Evolutionary conservation across 202 grass and related monocot genomes (phyloP).

Genomic region (Carex sylvatica): DNA sequence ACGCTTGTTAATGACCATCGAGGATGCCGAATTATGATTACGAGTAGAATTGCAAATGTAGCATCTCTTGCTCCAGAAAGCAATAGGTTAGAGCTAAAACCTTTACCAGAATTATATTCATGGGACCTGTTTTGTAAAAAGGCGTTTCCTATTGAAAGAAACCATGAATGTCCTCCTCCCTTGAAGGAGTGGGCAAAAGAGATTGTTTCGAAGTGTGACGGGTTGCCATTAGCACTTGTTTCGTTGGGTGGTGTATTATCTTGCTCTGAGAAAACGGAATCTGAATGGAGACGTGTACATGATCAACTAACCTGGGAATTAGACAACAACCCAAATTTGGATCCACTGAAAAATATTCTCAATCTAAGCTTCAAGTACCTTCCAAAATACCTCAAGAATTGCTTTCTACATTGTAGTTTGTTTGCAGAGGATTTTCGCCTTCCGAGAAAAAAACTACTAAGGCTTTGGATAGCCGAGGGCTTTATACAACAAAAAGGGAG

Average conservation of each 20-base stretch:
- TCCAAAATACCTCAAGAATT: conserved; percentile 24
- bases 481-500: conserved; percentile 1
- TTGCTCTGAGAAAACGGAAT: neutral
- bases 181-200: conserved; percentile 4
- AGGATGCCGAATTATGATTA: conserved; percentile 45
- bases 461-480: conserved; percentile 34
- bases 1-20: conserved; percentile 12
- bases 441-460: conserved; percentile 31
- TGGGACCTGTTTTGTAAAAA: too few species aligned
- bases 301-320: conserved; percentile 37
- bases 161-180: neutral
- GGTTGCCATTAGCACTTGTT: conserved; percentile 49
- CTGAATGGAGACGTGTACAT: conserved; percentile 31
- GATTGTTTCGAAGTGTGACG: conserved; percentile 40
- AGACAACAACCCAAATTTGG: conserved; percentile 23
- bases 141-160: too few species aligned
- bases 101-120: neutral
- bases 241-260: conserved; percentile 36
- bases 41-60: conserved; percentile 30
- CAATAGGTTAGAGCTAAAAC: conserved; percentile 8
- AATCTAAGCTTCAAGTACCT: conserved; percentile 30
- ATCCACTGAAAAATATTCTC: conserved; percentile 21
- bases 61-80: conserved; percentile 26
- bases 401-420: conserved; percentile 31
- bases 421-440: conserved; percentile 29